phyloP scores from a whole-genome alignment of 225 moss, liverwort and hornwort genomes.

The Ulota crispa region DNA sequence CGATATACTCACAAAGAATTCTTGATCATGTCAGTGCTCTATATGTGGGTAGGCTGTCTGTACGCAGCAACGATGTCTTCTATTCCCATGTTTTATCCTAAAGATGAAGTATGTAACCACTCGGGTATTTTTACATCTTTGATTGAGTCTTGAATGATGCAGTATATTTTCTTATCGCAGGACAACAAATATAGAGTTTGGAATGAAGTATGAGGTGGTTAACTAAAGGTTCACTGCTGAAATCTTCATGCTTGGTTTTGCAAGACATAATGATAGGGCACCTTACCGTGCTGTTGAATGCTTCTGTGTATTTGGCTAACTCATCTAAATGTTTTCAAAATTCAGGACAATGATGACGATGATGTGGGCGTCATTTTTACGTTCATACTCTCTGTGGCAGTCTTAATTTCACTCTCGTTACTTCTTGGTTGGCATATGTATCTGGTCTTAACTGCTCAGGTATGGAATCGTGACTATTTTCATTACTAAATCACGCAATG shows the following conservation, averaged over 20 bases:
- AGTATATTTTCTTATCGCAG: background rate
- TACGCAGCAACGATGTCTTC: conserved; percentile 80
- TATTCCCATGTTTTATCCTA: conserved; percentile 65
- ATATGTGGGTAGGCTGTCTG: conserved; percentile 83
- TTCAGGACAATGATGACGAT: conserved; percentile 47
- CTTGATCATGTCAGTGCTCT: conserved; percentile 59
- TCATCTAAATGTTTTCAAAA: background rate
- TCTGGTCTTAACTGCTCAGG: conserved; percentile 78
- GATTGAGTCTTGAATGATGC: conserved; percentile 2
- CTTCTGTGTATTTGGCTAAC: conserved; percentile 20
- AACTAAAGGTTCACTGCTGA: background rate
- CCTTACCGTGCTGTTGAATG: conserved; percentile 18
- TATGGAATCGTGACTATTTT: conserved; percentile 25
- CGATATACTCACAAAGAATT: background rate
- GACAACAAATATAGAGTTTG: background rate
- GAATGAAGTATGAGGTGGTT: background rate
- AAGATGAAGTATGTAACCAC: conserved; percentile 43
- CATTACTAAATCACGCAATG: background rate
- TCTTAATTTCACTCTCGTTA: conserved; percentile 63
- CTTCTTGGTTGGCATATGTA: conserved; percentile 92
- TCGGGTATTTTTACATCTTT: conserved; percentile 12
- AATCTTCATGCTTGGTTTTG: conserved; percentile 9
- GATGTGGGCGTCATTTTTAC: conserved; percentile 68
- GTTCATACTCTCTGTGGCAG: conserved; percentile 79
- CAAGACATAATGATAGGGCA: background rate